Conservation (phyloP, 2,329 filamentous ascomycete species). For the Trichoderma semiorbis region DNA sequence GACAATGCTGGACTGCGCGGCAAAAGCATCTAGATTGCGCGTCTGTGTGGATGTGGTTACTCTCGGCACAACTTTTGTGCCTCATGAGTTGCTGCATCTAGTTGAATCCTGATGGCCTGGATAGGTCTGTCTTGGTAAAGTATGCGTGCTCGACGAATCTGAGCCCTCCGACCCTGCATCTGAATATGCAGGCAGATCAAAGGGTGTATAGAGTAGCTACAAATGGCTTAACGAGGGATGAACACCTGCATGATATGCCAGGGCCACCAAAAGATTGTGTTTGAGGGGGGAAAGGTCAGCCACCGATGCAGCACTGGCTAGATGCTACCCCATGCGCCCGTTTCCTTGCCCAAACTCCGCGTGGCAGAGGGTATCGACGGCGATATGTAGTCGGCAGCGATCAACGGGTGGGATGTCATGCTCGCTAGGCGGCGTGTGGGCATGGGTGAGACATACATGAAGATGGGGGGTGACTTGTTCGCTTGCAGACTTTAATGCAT, state of each 20-base stretch:
- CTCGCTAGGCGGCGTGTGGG: conserved; percentile 3
- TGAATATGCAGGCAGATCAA: conserved; percentile 13
- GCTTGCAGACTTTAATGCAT: conserved; percentile 16
- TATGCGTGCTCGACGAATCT: background rate
- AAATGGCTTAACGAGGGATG: conserved; percentile 15
- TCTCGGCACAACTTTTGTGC: background rate
- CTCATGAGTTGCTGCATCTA: background rate
- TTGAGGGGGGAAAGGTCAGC: background rate
- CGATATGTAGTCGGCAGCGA: conserved; percentile 9
- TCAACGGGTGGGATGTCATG: conserved; percentile 10
- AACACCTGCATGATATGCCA: conserved; percentile 18
- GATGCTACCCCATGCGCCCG: conserved; percentile 3
- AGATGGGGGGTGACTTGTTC: conserved; percentile 5
- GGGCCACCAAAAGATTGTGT: conserved; percentile 7
- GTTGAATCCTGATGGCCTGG: background rate
- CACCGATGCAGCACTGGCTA: background rate
- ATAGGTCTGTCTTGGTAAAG: background rate
- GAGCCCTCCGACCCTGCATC: conserved; percentile 6
- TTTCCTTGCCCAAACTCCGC: conserved; percentile 7
- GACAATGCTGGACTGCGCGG: background rate
- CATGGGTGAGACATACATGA: conserved; percentile 1
- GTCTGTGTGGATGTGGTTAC: background rate
- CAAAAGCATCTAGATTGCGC: background rate
- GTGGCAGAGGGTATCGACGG: conserved; percentile 15
- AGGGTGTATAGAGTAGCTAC: conserved; percentile 6